Evolutionary conservation across 2,329 filamentous ascomycete species (phyloP), one percentile per base, ranked within the genome.

Genomic region (Chrysoporthe puriensis): DNA sequence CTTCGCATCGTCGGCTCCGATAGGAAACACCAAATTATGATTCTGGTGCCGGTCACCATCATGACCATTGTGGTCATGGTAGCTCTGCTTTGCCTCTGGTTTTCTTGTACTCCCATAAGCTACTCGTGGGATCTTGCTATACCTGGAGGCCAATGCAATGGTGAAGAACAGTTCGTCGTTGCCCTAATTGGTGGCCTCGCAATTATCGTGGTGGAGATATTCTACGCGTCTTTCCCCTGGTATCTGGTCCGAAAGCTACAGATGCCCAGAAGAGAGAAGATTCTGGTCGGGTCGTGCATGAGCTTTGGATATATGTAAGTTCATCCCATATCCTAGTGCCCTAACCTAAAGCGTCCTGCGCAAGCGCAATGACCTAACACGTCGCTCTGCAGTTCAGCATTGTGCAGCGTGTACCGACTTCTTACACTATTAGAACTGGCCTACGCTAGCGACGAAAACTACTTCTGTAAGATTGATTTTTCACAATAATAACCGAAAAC

Each of bases 181-280:
- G 34, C 26, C 3, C 40, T 67, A 4, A 32, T 62, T 1, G n/a
- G 26, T 2, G 66, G 66, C 6, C 21, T 61, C 3, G 1, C 36
- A n/a, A 60, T 70, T 14, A n/a, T 66, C 14, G 2, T 57, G 11
- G 66, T 63, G 26, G 68, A 70, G 42, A 18, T 70, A 1, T 70
- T 67, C 46, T 70, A 70, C 32, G 65, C 66, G 2, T 64, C 68
- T 9, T 70, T 68, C 9, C 66, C 68, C 1, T 70, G 68, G 68
- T 70, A 63, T 11, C 46, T 70, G 18, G 46, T 70, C 4, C 32
- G 58, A 0, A 63, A 59, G 4, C 21, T 69, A 4, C 52, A 66
- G 44, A 68, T 70, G 62, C 68, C 68, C 3, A 65, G 42, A 59
- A 61, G 62, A n/a, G 68, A 70, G 42, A 68, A 68, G 58, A 68